Evolutionary conservation across 768 basidiomycete genomes (phyloP), one percentile per base, ranked within the genome.

Genomic region (Amyloporia xantha): DNA sequence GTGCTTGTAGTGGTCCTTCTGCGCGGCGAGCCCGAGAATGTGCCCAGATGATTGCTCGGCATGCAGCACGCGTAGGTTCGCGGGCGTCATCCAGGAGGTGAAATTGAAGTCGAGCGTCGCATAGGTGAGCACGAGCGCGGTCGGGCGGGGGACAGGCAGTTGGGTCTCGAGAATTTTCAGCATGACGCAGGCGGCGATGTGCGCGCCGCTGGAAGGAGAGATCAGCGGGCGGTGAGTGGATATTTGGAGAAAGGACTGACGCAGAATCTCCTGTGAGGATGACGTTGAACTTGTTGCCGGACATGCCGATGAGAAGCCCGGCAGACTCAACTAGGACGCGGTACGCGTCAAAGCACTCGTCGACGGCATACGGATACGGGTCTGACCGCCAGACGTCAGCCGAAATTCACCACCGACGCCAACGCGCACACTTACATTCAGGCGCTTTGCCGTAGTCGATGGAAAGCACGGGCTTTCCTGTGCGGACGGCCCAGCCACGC

Each of bases 361-460:
- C 93, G 52, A 93, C 85, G 4, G 93, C 92, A 66, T 88, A 98
- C 0, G 96, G 96, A 65, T 92, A 99, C 11, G 95, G 96, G 73
- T 97, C 95, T 93, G n/a, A n/a, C n/a, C n/a, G 48, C 38, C 36
- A 39, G 35, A 42, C 26, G 11, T 19, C 12, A 44, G 36, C 25
- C 20, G n/a, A n/a, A n/a, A n/a, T n/a, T n/a, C n/a, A n/a, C n/a
- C n/a, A n/a, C n/a, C n/a, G n/a, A n/a, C n/a, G n/a, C n/a, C n/a
- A n/a, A 39, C 37, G 23, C 52, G 30, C 40, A 49, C 47, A 50
- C 80, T 65, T 62, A 92, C 91, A 95, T 75, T 97, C 93, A 4
- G 94, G 93, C 20, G 93, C 89, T 68, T 98, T 99, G 27, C 93
- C 91, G 64, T 98, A 98, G 53, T 98, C 91, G 40, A 98, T 77